A percentile compares a stretch with the other conserved stretches of the same genome.
Evolutionary conservation across 2,329 filamentous ascomycete species (phyloP).

Genomic region (Sphaceloma murrayae): DNA sequence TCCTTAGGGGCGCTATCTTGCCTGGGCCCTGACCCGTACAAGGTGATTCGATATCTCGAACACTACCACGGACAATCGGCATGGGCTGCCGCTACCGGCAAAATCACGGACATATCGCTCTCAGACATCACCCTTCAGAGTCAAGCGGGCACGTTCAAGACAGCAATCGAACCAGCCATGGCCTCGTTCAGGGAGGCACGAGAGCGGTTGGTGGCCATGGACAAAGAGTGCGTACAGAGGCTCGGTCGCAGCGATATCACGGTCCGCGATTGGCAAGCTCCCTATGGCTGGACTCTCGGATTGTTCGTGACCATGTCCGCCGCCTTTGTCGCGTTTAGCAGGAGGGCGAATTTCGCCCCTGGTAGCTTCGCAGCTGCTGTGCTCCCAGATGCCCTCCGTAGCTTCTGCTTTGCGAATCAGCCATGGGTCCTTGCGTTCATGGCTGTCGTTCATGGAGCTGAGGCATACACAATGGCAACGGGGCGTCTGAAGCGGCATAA

Average conservation of each 20-base stretch:
- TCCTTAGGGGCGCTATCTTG: neutral
- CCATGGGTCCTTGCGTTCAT: conserved; percentile 50
- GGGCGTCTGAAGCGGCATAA: conserved; percentile 42
- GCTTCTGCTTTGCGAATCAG: conserved; percentile 50
- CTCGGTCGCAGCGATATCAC: conserved; percentile 53
- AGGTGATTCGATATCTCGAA: conserved; percentile 64
- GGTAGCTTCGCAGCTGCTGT: conserved; percentile 34
- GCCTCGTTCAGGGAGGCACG: conserved; percentile 57
- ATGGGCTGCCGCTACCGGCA: conserved; percentile 46
- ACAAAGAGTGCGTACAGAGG: conserved; percentile 47
- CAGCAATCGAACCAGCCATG: conserved; percentile 64
- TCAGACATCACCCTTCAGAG: conserved; percentile 52
- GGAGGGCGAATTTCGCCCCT: conserved; percentile 44
- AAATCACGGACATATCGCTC: conserved; percentile 57
- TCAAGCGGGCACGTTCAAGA: conserved; percentile 39
- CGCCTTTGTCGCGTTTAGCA: conserved; percentile 45
- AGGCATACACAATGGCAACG: conserved; percentile 45
- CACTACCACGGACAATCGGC: conserved; percentile 55
- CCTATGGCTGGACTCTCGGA: conserved; percentile 42
- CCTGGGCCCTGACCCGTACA: neutral
- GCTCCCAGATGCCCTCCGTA: conserved; percentile 48
- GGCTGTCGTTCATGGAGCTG: conserved; percentile 54
- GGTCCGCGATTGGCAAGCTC: conserved; percentile 44
- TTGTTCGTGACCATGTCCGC: conserved; percentile 47
- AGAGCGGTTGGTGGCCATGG: conserved; percentile 63